Evolutionary conservation across 768 basidiomycete species (phyloP).

Genomic region (Pholiota conissans): DNA sequence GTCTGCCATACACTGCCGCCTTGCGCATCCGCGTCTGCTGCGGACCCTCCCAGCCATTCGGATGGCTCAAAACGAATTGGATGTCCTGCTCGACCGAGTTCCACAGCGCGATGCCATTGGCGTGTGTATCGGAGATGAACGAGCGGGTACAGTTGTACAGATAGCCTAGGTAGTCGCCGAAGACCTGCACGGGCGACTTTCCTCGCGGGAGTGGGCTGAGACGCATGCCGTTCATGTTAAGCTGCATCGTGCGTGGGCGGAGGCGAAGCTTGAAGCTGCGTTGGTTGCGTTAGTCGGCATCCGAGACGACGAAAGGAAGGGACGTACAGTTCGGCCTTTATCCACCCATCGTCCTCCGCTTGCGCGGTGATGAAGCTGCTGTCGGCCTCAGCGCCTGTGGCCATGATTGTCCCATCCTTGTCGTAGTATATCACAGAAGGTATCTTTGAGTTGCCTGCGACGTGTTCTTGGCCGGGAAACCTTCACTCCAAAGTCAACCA

Average conservation of each 20-base stretch:
- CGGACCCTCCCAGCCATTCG: slow-evolving; percentile 82
- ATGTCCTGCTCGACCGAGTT: slow-evolving; percentile 67
- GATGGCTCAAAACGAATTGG: slow-evolving; percentile 77
- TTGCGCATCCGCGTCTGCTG: slow-evolving; percentile 79
- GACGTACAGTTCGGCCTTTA: slow-evolving; percentile 71
- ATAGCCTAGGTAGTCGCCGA: slow-evolving; percentile 78
- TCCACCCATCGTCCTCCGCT: slow-evolving; percentile 80
- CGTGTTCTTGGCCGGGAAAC: slow-evolving; percentile 85
- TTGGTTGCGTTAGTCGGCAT: not conserved
- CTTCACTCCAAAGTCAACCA: slow-evolving; percentile 34
- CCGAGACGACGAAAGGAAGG: not conserved
- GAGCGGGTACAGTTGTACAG: slow-evolving; percentile 71
- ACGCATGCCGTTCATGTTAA: slow-evolving; percentile 84
- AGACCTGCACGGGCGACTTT: slow-evolving; percentile 71
- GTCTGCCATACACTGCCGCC: slow-evolving; percentile 67
- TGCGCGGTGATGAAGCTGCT: slow-evolving; percentile 52
- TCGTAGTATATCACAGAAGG: slow-evolving; percentile 80
- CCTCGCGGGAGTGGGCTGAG: slow-evolving; percentile 65
- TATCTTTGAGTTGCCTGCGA: slow-evolving; percentile 83
- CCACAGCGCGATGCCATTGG: slow-evolving; percentile 71
- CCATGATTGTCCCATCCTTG: slow-evolving; percentile 60
- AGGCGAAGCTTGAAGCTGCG: slow-evolving; percentile 78
- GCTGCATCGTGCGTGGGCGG: slow-evolving; percentile 74
- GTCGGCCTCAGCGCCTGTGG: slow-evolving; percentile 79
- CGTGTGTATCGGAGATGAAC: slow-evolving; percentile 82